These are phyloP conservation scores for Aspergillus caelatus DNA, from an alignment of 2,329 filamentous ascomycete genomes.

Conservation along the genomic window DNA sequence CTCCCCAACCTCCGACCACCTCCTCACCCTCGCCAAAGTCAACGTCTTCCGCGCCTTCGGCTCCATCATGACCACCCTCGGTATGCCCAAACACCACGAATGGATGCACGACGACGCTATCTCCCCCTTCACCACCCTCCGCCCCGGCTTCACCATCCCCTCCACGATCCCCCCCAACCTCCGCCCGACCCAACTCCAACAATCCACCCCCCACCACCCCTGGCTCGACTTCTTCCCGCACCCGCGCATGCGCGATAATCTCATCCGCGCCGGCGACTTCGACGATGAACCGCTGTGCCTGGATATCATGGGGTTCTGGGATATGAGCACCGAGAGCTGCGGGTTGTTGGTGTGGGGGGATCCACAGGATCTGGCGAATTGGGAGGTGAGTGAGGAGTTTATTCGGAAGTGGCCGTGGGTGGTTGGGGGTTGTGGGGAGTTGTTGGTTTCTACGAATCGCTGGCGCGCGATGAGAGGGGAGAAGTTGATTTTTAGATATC, in stretches of 20 bases:
- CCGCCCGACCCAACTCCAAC: constrained; percentile 44
- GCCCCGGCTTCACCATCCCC: constrained; percentile 8
- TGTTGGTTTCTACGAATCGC: constrained; percentile 31
- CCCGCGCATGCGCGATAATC: constrained; percentile 45
- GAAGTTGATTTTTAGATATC: constrained; percentile 12
- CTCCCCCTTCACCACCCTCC: constrained; percentile 27
- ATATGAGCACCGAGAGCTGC: constrained; percentile 21
- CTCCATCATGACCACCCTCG: constrained; percentile 31
- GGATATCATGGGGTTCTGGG: constrained; percentile 43
- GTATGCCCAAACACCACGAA: constrained; percentile 17
- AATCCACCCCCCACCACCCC: constrained; percentile 44
- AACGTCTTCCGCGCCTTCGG: constrained; percentile 41
- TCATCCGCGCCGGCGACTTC: constrained; percentile 36
- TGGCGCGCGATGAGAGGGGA: constrained; percentile 26
- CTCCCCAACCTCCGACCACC: constrained; percentile 32
- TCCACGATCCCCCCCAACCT: constrained; percentile 29
- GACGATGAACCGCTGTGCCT: constrained; percentile 41
- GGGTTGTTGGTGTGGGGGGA: constrained; percentile 55
- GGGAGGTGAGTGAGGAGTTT: constrained; percentile 54
- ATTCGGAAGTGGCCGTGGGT: constrained; percentile 49
- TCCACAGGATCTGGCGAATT: constrained; percentile 47
- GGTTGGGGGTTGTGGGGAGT: constrained; percentile 29
- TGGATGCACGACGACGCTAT: constrained; percentile 33
- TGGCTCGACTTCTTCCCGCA: constrained; percentile 39
- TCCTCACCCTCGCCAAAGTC: constrained; percentile 36